Percentiles rank a stretch among this genome's conserved stretches.
phyloP scores from a whole-genome alignment of 331 rosid genomes.

The Pyracantha coccinea region DNA sequence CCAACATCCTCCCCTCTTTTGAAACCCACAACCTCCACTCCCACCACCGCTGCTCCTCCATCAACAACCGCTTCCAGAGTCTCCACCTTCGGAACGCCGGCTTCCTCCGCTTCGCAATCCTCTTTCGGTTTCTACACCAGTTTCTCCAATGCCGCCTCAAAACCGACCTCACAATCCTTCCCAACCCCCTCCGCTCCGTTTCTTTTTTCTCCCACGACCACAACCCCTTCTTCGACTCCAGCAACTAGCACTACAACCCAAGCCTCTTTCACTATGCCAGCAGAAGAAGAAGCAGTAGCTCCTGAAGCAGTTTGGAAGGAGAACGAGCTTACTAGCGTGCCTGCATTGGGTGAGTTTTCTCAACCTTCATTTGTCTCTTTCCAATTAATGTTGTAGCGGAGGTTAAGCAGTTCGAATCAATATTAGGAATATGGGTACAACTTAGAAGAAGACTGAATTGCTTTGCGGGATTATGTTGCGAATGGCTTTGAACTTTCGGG shows the following conservation, averaged over 20 bases:
- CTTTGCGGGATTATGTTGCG: background rate
- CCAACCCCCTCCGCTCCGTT: slow-evolving; percentile 39
- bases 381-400: background rate
- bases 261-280: too few species aligned
- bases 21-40: slow-evolving; percentile 4
- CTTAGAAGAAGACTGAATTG: background rate
- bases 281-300: too few species aligned
- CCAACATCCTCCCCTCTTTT: slow-evolving; percentile 24
- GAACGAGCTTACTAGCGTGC: slow-evolving; percentile 13
- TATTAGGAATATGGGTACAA: background rate
- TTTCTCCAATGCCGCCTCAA: too few species aligned
- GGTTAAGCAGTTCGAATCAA: background rate
- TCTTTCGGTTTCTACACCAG: too few species aligned
- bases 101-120: too few species aligned
- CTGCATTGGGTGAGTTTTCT: slow-evolving; percentile 45
- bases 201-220: slow-evolving; percentile 50
- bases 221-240: slow-evolving; percentile 30
- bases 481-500: background rate
- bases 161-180: background rate
- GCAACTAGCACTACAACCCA: slow-evolving; percentile 14
- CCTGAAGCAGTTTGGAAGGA: too few species aligned
- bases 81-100: too few species aligned
- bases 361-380: background rate
- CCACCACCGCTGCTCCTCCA: slow-evolving; percentile 12
- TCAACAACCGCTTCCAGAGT: too few species aligned